Evolutionary conservation across 768 basidiomycete genomes (phyloP), one percentile per base, ranked within the genome.

Genomic region (Hericium rajendrae): DNA sequence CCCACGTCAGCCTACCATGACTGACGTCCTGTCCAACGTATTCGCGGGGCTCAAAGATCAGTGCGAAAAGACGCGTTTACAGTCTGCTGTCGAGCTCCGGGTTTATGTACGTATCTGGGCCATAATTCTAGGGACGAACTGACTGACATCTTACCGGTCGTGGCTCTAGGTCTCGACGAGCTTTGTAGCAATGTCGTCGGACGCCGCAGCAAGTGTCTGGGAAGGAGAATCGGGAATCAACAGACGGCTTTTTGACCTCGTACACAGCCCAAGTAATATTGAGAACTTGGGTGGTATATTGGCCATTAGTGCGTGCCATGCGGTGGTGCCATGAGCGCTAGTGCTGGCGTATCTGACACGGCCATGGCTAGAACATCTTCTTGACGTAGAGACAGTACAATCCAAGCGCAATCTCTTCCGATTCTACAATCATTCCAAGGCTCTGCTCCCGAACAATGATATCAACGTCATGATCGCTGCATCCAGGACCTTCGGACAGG

Each of bases 381-480:
- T 94, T 48, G 84, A 81, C 38, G 90, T 91, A 70, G 89, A 90
- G 69, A 84, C 83, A 8, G 82, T 90, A 51, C 88, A 91, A 68
- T 85, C 86, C 48, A 88, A 85, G 65, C 76, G 84, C 40, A 85
- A 88, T 61, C 81, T 90, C 40, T 93, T 88, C 70, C 83, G 90
- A 53, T 86, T 94, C 69, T 91, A 87, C 74, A 91, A 91, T 71
- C 94, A 95, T 72, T 86, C 97, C 71, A 91, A 93, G 68, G 84
- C 89, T 43, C 80, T 95, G n/a, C 78, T 97, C 18, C 92, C 92
- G 4, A 91, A 91, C 66, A 80, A 85, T 54, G 95, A 97, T 69
- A 82, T 91, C 65, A 88, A 88, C 69, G 84, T 99, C 67, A 97
- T 97, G 94, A 79, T 94, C 39, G 83, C 88, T 9, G 92, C 93